phyloP scores from a whole-genome alignment of 1,284 basidiomycete species.

The Hortiboletus rubellus region DNA sequence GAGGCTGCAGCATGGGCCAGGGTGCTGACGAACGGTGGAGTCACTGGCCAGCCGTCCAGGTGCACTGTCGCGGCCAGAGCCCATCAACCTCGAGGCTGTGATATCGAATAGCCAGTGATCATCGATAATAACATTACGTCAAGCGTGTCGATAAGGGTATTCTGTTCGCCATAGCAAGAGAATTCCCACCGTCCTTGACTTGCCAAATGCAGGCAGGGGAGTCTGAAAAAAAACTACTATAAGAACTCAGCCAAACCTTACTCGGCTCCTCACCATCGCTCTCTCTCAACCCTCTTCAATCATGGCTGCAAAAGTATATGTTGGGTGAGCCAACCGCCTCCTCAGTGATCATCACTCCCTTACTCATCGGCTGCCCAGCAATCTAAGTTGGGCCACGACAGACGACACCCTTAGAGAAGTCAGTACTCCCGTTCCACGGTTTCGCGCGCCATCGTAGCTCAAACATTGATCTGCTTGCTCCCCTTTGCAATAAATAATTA shows the following conservation, averaged over 20 bases:
- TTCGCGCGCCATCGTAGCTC: conserved; percentile 31
- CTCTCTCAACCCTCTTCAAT: conserved; percentile 25
- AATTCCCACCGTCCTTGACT: conserved; percentile 12
- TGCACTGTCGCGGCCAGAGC: neutral
- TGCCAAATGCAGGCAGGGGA: conserved; percentile 32
- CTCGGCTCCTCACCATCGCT: conserved; percentile 11
- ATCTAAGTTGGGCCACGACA: conserved; percentile 88
- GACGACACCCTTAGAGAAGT: conserved; percentile 82
- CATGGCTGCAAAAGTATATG: conserved; percentile 81
- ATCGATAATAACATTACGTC: neutral
- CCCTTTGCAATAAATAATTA: neutral
- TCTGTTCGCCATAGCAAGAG: neutral
- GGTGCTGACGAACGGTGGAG: neutral
- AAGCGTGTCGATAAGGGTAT: conserved; percentile 17
- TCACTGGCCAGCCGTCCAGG: neutral
- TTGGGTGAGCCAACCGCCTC: conserved; percentile 65
- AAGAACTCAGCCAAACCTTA: conserved; percentile 32
- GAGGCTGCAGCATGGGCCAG: conserved; percentile 15
- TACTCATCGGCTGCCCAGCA: conserved; percentile 46
- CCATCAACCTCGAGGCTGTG: neutral
- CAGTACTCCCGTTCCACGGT: conserved; percentile 49
- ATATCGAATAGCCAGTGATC: neutral
- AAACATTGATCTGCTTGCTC: conserved; percentile 7
- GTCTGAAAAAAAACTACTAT: conserved; percentile 38
- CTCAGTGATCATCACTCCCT: conserved; percentile 14